These are phyloP conservation scores for Cystofilobasidium macerans DNA, from an alignment of 768 basidiomycete species.

Conservation along the genomic window DNA sequence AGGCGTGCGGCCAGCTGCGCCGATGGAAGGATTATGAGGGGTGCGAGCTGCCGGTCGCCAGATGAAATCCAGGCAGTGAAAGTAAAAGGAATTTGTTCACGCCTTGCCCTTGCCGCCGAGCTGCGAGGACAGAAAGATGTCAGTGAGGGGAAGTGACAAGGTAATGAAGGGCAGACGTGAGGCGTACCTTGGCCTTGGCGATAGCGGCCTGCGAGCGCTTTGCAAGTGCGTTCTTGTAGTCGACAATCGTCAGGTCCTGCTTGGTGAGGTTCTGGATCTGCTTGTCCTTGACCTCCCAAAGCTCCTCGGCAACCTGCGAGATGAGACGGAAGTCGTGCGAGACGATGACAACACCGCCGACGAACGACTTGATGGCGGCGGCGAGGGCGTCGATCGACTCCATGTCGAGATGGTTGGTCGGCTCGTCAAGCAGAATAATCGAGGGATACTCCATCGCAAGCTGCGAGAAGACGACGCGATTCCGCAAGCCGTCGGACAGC, in stretches of 20 bases:
- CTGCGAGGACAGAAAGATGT: not conserved
- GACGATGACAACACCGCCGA: constrained; percentile 97
- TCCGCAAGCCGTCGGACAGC: constrained; percentile 87
- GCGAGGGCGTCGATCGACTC: constrained; percentile 94
- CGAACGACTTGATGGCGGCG: constrained; percentile 86
- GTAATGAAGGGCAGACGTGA: not conserved
- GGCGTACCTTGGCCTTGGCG: constrained; percentile 24
- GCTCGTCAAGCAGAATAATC: constrained; percentile 56
- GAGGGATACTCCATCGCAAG: constrained; percentile 88
- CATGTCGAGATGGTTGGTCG: constrained; percentile 97
- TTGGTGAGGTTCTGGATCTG: constrained; percentile 87
- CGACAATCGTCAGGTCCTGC: constrained; percentile 76
- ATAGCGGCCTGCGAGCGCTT: constrained; percentile 26
- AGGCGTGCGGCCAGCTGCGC: too few relatives aligned
- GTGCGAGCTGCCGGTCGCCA: not conserved
- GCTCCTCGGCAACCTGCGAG: constrained; percentile 92
- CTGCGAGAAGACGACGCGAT: constrained; percentile 47
- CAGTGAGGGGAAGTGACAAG: not conserved
- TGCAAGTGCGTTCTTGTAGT: constrained; percentile 56
- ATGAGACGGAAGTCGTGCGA: constrained; percentile 99
- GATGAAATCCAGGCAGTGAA: not conserved
- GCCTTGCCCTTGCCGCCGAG: constrained; percentile 3
- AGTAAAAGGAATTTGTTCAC: not conserved
- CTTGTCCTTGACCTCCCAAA: constrained; percentile 95
- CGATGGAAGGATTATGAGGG: too few relatives aligned